Evolutionary conservation across 2,329 filamentous ascomycete species (phyloP).

Genomic region (Xylaria multiplex): DNA sequence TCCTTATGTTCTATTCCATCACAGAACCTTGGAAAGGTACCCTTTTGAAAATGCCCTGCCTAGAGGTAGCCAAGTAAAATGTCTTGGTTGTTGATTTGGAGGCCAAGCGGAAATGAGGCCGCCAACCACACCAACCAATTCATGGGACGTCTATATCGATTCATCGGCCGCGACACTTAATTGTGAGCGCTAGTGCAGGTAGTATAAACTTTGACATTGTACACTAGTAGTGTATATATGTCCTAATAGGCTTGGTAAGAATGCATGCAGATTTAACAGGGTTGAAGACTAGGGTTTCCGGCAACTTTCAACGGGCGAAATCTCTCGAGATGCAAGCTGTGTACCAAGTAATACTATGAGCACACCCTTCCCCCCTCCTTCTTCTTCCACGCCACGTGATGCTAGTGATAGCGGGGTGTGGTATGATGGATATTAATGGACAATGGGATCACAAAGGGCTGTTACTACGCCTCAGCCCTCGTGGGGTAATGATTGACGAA

Average conservation of each 20-base stretch:
- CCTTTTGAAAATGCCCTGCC: too few relatives aligned
- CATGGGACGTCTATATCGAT: neutral
- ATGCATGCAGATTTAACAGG: slow-evolving; percentile 15
- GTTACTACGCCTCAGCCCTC: slow-evolving; percentile 16
- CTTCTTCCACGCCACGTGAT: neutral
- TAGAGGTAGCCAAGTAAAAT: too few relatives aligned
- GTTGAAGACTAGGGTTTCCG: neutral
- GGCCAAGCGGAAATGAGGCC: slow-evolving; percentile 5
- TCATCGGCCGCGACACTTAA: neutral
- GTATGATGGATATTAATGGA: neutral
- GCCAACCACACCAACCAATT: neutral
- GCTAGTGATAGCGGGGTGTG: neutral
- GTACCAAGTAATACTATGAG: neutral
- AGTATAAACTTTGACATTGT: neutral
- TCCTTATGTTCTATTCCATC: too few relatives aligned
- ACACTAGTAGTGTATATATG: neutral
- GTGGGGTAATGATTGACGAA: slow-evolving; percentile 32
- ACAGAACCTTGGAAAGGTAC: too few relatives aligned
- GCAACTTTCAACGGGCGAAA: neutral
- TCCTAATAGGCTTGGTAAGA: neutral
- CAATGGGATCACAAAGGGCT: neutral
- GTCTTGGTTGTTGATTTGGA: neutral
- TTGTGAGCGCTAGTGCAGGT: too few relatives aligned
- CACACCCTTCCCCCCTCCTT: neutral
- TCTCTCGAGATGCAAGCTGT: too few relatives aligned